phyloP scores from a whole-genome alignment of 352 stramenopile species.

The Globisporangium ultimum region DNA sequence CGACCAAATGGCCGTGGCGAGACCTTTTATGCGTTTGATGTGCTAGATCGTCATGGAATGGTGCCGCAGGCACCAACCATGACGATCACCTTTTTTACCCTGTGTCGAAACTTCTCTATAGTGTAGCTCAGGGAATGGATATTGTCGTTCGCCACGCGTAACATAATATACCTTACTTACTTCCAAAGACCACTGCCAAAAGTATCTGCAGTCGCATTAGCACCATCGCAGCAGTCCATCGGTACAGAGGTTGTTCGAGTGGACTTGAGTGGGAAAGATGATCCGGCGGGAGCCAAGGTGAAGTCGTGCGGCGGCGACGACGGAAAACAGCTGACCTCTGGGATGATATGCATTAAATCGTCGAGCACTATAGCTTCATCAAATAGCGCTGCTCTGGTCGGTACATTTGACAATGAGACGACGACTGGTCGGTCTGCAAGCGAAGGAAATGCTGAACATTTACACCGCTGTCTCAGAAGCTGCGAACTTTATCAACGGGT shows the following conservation, averaged over 20 bases:
- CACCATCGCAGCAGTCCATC: background rate
- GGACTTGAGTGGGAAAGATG: background rate
- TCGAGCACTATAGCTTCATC: background rate
- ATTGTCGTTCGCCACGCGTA: too few species aligned
- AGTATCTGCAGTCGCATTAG: background rate
- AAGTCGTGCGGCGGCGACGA: too few species aligned
- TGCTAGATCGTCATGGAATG: too few species aligned
- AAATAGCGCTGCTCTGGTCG: constrained; percentile 1
- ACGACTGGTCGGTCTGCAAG: constrained; percentile 8
- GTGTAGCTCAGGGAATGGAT: too few species aligned
- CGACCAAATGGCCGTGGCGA: too few species aligned
- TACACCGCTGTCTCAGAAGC: background rate
- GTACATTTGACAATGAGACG: background rate
- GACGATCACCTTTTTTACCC: too few species aligned
- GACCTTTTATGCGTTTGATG: too few species aligned
- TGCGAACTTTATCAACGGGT: constrained; percentile 12
- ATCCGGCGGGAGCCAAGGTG: too few species aligned
- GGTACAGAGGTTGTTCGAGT: constrained; percentile 1
- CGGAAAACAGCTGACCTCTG: background rate
- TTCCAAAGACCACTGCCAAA: background rate
- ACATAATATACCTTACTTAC: too few species aligned
- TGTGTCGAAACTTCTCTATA: too few species aligned
- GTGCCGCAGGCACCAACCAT: too few species aligned
- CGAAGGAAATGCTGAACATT: background rate
- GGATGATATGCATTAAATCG: background rate